Conservation (phyloP, 2,329 filamentous ascomycete species). For the Macrophomina pseudophaseolina region DNA sequence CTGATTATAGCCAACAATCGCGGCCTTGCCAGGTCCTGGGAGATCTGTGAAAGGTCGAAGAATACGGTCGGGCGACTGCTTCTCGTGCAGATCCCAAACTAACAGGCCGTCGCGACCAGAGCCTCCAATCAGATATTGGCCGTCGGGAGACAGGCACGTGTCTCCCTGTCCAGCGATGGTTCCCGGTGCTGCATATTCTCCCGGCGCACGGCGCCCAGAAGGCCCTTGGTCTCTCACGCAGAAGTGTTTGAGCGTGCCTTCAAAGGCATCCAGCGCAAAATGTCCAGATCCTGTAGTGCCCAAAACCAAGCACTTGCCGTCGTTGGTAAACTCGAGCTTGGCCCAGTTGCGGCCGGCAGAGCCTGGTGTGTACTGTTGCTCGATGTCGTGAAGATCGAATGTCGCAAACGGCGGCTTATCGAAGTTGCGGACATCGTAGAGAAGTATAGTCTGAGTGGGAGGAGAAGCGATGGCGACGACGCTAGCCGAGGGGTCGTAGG, state of each 20-base stretch:
- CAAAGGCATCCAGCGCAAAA: slow-evolving; percentile 92
- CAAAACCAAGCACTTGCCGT: slow-evolving; percentile 84
- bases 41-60: slow-evolving; percentile 68
- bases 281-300: slow-evolving; percentile 85
- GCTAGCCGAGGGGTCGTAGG: slow-evolving; percentile 89
- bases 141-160: slow-evolving; percentile 87
- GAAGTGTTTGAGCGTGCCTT: slow-evolving; percentile 78
- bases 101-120: slow-evolving; percentile 67
- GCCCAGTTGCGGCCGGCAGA: slow-evolving; percentile 67
- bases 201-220: slow-evolving; percentile 51
- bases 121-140: slow-evolving; percentile 86
- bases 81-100: slow-evolving; percentile 80
- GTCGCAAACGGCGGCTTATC: slow-evolving; percentile 87
- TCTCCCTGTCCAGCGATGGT: slow-evolving; percentile 70
- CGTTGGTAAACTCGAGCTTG: slow-evolving; percentile 92
- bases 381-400: slow-evolving; percentile 77
- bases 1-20: slow-evolving; percentile 85
- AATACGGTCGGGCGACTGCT: slow-evolving; percentile 59
- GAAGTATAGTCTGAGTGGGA: slow-evolving; percentile 75
- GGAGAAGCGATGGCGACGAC: slow-evolving; percentile 91
- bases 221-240: slow-evolving; percentile 56
- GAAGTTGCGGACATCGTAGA: slow-evolving; percentile 94
- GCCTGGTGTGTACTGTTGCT: slow-evolving; percentile 55
- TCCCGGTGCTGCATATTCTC: slow-evolving; percentile 42
- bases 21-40: slow-evolving; percentile 68